Base-by-base conservation (phyloP, 176 grass and related monocot species). In the Saccharum officinarum region DNA sequence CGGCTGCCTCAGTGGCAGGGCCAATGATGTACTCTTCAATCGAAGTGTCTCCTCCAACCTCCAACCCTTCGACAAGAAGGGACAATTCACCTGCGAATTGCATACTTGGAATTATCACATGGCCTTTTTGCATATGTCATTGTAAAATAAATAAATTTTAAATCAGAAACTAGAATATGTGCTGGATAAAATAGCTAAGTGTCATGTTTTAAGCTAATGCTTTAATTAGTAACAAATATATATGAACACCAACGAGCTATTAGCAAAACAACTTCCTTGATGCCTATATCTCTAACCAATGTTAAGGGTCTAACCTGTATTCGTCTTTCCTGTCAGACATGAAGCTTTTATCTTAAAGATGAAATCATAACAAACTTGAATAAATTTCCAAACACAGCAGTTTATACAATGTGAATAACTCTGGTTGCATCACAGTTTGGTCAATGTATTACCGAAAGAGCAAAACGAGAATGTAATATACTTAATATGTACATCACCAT, bases 21-120 rank as follows among this genome's bases (percentile, higher is more conserved):
- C 92, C 95, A 46, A 97, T 97, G 73, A 95, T 95, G 84, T 97
- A 97, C 80, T 95, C 95, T 79, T 97, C 95, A 80, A 97, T 89
- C 12, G 90, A 86, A 62, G 90, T 93, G 46, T 97, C 95, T 23
- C 41, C 86, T 22, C 95, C 89, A 71, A 97, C 92, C 33, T 87
- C 88, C 91, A 97, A 93, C 31, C 95, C 95, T 89, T 97, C 95
- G 38, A 95, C 92, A 72, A 97, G 92, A 87, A 97, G 92, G 49
- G 95, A 89, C 91, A 97, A 90, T 83, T 97, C 95, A 79, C 92
- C 95, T 97, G 87, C 69, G 8, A 45, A 89, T 88, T 84, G 22
- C 44, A 90, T 76, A 50, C 74, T 50, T 69, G 11, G 47, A 46
- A 80, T 50, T 15, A 80, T 79, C 50, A 22, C 5, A 31, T 69